phyloP scores from a whole-genome alignment of 164 flowering plant genomes.

The Berberis vulgaris region DNA sequence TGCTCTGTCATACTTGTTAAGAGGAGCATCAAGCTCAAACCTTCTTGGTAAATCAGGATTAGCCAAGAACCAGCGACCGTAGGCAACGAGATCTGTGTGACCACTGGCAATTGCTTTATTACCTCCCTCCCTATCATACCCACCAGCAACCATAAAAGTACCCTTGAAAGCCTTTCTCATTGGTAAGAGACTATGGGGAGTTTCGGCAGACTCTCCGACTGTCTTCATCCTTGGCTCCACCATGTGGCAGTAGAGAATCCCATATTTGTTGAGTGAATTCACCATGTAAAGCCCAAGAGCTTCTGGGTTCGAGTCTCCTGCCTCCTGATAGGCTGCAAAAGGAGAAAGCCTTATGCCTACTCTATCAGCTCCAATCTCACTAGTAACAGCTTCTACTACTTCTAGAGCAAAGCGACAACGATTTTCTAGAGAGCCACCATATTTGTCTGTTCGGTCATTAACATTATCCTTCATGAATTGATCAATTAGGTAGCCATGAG shows the following conservation, averaged over 20 bases:
- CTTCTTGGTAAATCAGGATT: too few relatives aligned
- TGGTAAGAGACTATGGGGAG: slow-evolving; percentile 30
- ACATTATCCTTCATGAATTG: slow-evolving; percentile 58
- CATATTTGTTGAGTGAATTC: slow-evolving; percentile 31
- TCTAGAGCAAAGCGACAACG: slow-evolving; percentile 47
- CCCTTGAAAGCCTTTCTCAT: slow-evolving; percentile 44
- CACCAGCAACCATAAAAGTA: slow-evolving; percentile 38
- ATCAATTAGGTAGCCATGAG: slow-evolving; percentile 41
- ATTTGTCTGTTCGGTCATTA: slow-evolving; percentile 47
- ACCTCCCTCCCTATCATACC: slow-evolving; percentile 11
- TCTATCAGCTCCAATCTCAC: slow-evolving; percentile 49
- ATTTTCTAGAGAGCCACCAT: slow-evolving; percentile 52
- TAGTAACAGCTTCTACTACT: slow-evolving; percentile 36
- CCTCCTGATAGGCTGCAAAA: slow-evolving; percentile 14
- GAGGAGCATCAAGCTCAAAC: too few relatives aligned
- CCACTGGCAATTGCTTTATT: too few relatives aligned
- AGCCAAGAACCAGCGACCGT: too few relatives aligned
- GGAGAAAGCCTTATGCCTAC: slow-evolving; percentile 24
- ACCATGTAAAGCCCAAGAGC: slow-evolving; percentile 45
- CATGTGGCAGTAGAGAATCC: slow-evolving; percentile 38
- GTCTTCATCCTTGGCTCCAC: slow-evolving; percentile 47
- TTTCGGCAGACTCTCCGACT: slow-evolving; percentile 10
- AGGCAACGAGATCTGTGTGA: too few relatives aligned
- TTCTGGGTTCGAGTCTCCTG: slow-evolving; percentile 44
- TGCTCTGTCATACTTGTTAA: too few relatives aligned